These are phyloP conservation scores for Gnomoniopsis sp. DNA, from an alignment of 2,329 filamentous ascomycete species.

Conservation along the genomic window DNA sequence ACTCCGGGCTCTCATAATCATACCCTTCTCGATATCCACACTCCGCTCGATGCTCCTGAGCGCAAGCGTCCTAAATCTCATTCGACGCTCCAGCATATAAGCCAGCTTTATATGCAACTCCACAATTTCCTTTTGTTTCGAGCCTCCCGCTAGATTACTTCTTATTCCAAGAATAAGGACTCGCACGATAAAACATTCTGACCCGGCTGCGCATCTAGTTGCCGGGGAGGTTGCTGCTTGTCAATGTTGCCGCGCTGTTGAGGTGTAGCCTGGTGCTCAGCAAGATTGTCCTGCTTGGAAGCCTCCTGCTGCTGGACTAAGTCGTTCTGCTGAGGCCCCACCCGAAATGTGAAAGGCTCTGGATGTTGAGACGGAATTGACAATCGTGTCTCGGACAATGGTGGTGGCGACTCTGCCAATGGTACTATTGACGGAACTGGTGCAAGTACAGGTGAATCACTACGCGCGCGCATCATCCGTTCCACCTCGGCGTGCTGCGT, in stretches of 20 bases:
- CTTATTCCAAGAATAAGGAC: no score
- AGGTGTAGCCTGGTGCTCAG: not conserved
- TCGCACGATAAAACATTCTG: no score
- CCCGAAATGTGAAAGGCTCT: not conserved
- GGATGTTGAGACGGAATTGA: not conserved
- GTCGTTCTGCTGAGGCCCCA: not conserved
- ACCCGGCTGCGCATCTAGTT: no score
- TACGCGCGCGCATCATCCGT: constrained; percentile 8
- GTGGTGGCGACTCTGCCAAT: not conserved
- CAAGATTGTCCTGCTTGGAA: not conserved
- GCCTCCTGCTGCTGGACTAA: not conserved
- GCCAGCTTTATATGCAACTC: no score
- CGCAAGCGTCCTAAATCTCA: no score
- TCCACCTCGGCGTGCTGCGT: constrained; percentile 16
- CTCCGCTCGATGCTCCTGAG: not conserved
- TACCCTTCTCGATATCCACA: not conserved
- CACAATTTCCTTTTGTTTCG: no score
- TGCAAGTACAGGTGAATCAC: not conserved
- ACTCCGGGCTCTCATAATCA: no score
- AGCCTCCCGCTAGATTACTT: no score
- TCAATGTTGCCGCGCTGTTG: not conserved
- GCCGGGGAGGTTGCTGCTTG: no score
- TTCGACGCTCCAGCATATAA: no score
- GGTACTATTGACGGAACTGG: not conserved
- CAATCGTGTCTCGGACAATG: not conserved